Base-by-base conservation (phyloP, 495 filamentous ascomycete species). In the Penicillium daleae region DNA sequence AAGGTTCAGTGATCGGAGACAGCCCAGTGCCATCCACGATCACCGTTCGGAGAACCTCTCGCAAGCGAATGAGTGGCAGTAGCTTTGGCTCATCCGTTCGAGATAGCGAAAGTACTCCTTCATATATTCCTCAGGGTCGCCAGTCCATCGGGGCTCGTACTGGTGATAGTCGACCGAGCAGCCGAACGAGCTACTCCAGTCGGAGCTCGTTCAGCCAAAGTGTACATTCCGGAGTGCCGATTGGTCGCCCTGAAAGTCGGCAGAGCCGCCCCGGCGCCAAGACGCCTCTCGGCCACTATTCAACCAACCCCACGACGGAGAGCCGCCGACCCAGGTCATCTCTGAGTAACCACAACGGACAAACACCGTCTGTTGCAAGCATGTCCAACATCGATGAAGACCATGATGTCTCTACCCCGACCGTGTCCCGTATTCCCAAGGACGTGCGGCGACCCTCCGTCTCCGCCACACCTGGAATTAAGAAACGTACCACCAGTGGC, bases 41-140 rank as follows among this genome's bases (percentile, higher is more conserved):
- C 61, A 92, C 92, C 0, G 86, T 94, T 67, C 86, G 93, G 24
- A 88, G 87, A 66, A 85, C 83, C 64, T 89, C 89, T 71, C 82
- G 85, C 61, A 92, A 87, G 61, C 84, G 86, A 15, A 57, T 85
- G 62, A 82, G 84, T 50, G 87, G 85, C 46, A 90, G 87, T 64
- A 87, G 81, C 67, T 77, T 77, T 33, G 79, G 81, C n/a, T 83
- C 83, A 24, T 87, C 88, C 3, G 78, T 82, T 9, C 74, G 75
- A 29, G 78, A 81, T 44, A 72, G 78, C n/a, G 76, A 81, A 22
- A 69, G 73, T 31, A 74, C 76, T 21, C 78, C 82, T 9, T 80
- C 80, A 0, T 84, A 80, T 52, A 62, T 78, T 51, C 68, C 74
- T 9, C 73, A 76, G 39, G 77, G 75, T 63, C 76, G 81, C 19